Base-by-base conservation (phyloP, 2,329 filamentous ascomycete genomes). In the Botrytis aclada region DNA sequence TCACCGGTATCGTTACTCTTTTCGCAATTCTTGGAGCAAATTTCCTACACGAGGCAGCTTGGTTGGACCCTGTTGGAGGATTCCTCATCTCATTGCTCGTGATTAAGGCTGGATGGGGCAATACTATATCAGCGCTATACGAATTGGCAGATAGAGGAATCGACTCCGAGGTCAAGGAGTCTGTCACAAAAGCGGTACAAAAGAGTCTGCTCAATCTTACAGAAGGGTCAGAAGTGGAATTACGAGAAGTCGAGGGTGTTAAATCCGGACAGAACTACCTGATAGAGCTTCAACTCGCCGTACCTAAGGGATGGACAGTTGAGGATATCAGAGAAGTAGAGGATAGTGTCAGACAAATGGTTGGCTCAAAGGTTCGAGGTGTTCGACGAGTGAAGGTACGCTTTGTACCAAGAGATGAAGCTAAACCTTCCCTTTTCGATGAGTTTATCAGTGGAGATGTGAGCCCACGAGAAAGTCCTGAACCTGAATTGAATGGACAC, bases 221-320 rank as follows among this genome's bases (percentile, higher is more conserved):
- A 69, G 84, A 87, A 69, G 85, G 88, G 66, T 84, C 88, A 65
- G 83, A 90, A 71, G 86, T 94, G 14, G 89, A 93, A 79, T 84
- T 98, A 63, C 88, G 92, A 62, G 92, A 93, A 62, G 88, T 98
- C 4, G 92, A 94, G 76, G 96, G 96, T 71, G 88, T 97, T 83
- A 99, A 99, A 84, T 96, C 94, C 5, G 96, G 96, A 43, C 96
- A 98, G 82, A 99, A 98, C 84, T 98, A 97, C 81, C 86, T 98
- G 43, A 90, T 98, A 78, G 96, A 98, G 78, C 82, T 99, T 12
- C 95, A 97, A 81, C 83, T 98, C 74, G 92, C 89, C 2, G 93
- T 97, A 25, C 94, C 95, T 0, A 88, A 86, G 34, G 84, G 85
- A 47, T 97, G 93, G 92, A 92, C 92, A 0, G 85, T 99, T 9